Conservation (phyloP, 2,329 filamentous ascomycete genomes). For the Emericellopsis atlantica region DNA sequence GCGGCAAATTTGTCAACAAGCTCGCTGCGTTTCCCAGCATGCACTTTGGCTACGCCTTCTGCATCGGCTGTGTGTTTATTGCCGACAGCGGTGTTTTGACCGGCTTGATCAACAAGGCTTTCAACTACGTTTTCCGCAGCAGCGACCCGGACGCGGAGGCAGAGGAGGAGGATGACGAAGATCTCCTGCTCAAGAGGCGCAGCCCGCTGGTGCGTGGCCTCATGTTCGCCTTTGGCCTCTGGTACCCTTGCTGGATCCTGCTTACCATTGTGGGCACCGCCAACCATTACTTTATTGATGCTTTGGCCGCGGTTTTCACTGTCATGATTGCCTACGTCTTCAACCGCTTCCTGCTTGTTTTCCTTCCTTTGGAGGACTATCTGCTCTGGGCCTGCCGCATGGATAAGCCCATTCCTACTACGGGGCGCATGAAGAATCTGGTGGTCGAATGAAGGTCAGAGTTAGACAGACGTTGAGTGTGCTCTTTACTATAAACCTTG, state of each 20-base stretch:
- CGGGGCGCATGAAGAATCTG: conserved; percentile 14
- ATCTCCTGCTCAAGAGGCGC: conserved; percentile 8
- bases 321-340: conserved; percentile 43
- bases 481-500: too few species aligned
- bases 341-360: conserved; percentile 40
- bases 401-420: conserved; percentile 46
- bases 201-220: conserved; percentile 5
- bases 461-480: too few species aligned
- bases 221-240: conserved; percentile 26
- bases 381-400: conserved; percentile 48
- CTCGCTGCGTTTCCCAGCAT: conserved; percentile 44
- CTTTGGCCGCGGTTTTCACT: conserved; percentile 48
- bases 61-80: conserved; percentile 36
- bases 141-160: not conserved
- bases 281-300: conserved; percentile 53
- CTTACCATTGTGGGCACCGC: conserved; percentile 47
- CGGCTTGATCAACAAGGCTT: conserved; percentile 10
- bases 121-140: conserved; percentile 38
- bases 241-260: conserved; percentile 39
- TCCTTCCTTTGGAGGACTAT: conserved; percentile 51
- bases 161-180: conserved; percentile 6
- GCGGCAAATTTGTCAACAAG: conserved; percentile 41
- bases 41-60: conserved; percentile 43
- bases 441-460: conserved; percentile 2
- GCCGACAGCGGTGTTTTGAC: conserved; percentile 36